Evolutionary conservation across 2,329 filamentous ascomycete genomes (phyloP).

Genomic region (Neofusicoccum cordaticola): DNA sequence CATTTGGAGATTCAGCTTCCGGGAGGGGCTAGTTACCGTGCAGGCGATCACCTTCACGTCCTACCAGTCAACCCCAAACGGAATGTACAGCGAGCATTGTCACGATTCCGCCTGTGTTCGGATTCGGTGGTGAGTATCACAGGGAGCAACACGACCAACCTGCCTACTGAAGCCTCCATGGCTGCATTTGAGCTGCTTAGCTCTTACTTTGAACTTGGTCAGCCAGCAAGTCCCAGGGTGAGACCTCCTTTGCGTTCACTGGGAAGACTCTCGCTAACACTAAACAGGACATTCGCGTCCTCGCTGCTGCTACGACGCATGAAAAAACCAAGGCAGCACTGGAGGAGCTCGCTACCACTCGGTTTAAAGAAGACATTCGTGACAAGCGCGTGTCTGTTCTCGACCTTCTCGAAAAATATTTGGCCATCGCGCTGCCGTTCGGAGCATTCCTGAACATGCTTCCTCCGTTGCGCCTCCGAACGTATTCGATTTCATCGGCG

Average conservation of each 20-base stretch:
- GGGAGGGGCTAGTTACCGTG: slow-evolving; percentile 58
- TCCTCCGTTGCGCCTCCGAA: slow-evolving; percentile 72
- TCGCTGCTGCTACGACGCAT: slow-evolving; percentile 52
- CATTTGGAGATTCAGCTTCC: slow-evolving; percentile 33
- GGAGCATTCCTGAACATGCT: slow-evolving; percentile 69
- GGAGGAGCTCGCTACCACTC: slow-evolving; percentile 42
- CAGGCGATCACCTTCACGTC: slow-evolving; percentile 74
- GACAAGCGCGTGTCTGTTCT: slow-evolving; percentile 62
- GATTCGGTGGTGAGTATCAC: slow-evolving; percentile 64
- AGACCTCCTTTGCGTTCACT: too few relatives aligned
- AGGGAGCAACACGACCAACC: slow-evolving; percentile 61
- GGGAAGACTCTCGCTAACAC: too few relatives aligned
- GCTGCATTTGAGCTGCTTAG: slow-evolving; percentile 63
- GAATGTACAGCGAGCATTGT: slow-evolving; percentile 62
- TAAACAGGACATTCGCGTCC: slow-evolving; percentile 55
- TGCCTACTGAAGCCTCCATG: slow-evolving; percentile 61
- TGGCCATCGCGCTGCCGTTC: slow-evolving; percentile 59
- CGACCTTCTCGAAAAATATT: slow-evolving; percentile 66
- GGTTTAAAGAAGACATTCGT: slow-evolving; percentile 38
- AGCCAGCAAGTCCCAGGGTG: slow-evolving; percentile 57
- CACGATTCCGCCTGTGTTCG: slow-evolving; percentile 65
- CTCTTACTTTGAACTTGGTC: slow-evolving; percentile 70
- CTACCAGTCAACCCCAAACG: slow-evolving; percentile 66
- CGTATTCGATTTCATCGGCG: slow-evolving; percentile 77
- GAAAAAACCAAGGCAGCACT: slow-evolving; percentile 52